Percentiles rank a stretch among this genome's conserved stretches.
phyloP scores from a whole-genome alignment of 371 early-diverging fungal species.

The Coemansia sp. region DNA sequence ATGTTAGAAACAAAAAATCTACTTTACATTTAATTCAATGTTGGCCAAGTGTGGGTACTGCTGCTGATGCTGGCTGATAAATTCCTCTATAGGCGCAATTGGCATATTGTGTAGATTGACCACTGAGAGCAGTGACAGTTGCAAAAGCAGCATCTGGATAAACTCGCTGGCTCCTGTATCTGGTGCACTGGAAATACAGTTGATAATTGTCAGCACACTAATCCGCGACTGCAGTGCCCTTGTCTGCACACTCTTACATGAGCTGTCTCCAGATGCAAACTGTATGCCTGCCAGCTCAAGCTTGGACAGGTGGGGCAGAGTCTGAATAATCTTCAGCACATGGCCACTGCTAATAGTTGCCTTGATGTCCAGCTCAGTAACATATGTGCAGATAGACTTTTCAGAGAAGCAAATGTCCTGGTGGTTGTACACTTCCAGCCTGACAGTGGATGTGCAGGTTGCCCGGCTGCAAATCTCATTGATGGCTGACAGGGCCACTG shows the following conservation, averaged over 20 bases:
- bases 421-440: conserved; percentile 3
- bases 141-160: neutral
- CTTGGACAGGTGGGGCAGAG: neutral
- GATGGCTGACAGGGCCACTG: neutral
- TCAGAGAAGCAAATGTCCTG: neutral
- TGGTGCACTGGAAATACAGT: neutral
- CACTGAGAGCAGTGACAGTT: neutral
- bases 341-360: neutral
- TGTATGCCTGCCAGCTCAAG: conserved; percentile 5
- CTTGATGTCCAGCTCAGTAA: neutral
- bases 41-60: neutral
- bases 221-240: neutral
- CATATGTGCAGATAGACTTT: neutral
- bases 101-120: neutral
- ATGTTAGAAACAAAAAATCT: neutral
- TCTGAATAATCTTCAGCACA: neutral
- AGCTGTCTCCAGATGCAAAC: neutral
- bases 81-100: neutral
- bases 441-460: neutral
- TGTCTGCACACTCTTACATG: too few relatives aligned
- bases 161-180: neutral
- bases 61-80: neutral
- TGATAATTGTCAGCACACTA: neutral
- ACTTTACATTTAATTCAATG: neutral
- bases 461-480: neutral